A percentile compares a stretch with the other conserved stretches of the same genome.
These are phyloP conservation scores for Claviceps citrina DNA, from an alignment of 2,329 filamentous ascomycete genomes.

Conservation along the genomic window DNA sequence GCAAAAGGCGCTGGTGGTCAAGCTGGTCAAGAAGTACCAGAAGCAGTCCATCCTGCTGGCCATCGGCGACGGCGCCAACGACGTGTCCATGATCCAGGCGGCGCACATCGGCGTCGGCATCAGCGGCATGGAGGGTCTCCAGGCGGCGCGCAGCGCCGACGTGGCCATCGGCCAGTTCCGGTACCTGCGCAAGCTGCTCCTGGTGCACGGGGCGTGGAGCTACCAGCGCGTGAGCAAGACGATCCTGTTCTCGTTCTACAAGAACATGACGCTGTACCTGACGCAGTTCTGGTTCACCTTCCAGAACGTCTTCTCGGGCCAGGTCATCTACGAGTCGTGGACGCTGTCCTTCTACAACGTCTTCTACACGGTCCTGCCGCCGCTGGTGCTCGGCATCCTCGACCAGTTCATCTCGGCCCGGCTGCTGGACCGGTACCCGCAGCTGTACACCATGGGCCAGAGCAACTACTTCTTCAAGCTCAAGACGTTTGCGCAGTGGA, in stretches of 20 bases:
- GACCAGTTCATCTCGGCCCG: conserved; percentile 96
- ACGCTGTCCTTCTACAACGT: conserved; percentile 99
- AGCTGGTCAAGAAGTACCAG: conserved; percentile 86
- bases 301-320: conserved; percentile 93
- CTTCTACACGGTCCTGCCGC: conserved; percentile 87
- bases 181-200: conserved; percentile 78
- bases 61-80: conserved; percentile 94
- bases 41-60: conserved; percentile 82
- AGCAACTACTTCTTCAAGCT: conserved; percentile 86
- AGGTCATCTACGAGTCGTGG: conserved; percentile 99
- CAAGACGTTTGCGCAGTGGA: conserved; percentile 85
- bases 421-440: conserved; percentile 85
- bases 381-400: conserved; percentile 86
- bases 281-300: conserved; percentile 99
- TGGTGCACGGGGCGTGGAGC: conserved; percentile 94
- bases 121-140: conserved; percentile 89
- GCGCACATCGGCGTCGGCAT: conserved; percentile 97
- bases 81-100: conserved; percentile 99
- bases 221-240: conserved; percentile 95
- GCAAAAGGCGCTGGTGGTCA: conserved; percentile 94
- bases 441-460: conserved; percentile 86
- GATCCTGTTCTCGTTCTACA: conserved; percentile 97
- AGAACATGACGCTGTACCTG: conserved; percentile 97
- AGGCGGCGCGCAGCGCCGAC: conserved; percentile 89
- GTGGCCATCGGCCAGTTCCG: conserved; percentile 93